A percentile compares a stretch with the other conserved stretches of the same genome.
Conservation (phyloP, 2,329 filamentous ascomycete species). For the Pseudopithomyces maydicus region DNA sequence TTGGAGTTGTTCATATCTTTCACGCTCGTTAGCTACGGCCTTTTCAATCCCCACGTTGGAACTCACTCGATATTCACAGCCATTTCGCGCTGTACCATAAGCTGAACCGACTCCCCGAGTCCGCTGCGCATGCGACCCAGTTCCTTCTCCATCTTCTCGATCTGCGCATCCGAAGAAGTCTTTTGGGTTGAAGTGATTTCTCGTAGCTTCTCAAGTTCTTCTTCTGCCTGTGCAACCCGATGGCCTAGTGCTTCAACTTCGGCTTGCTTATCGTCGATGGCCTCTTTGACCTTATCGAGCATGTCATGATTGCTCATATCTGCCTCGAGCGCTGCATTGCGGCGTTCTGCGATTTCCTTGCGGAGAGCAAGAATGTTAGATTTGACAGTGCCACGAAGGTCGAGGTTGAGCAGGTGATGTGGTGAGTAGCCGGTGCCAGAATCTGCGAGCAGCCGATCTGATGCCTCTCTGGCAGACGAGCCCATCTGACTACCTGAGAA, state of each 20-base stretch:
- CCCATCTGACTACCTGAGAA: slow-evolving; percentile 64
- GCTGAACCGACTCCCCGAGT: slow-evolving; percentile 82
- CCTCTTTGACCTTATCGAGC: slow-evolving; percentile 92
- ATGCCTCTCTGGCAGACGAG: slow-evolving; percentile 50
- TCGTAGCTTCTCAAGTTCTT: slow-evolving; percentile 92
- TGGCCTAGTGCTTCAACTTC: slow-evolving; percentile 94
- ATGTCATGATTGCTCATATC: slow-evolving; percentile 96
- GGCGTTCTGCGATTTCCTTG: slow-evolving; percentile 90
- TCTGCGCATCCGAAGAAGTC: slow-evolving; percentile 86
- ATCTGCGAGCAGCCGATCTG: slow-evolving; percentile 82
- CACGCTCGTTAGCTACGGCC: slow-evolving; percentile 5
- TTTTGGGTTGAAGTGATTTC: slow-evolving; percentile 87
- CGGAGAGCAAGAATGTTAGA: slow-evolving; percentile 76
- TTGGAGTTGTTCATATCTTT: slow-evolving; percentile 88
- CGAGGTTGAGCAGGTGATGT: slow-evolving; percentile 83
- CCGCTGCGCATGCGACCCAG: slow-evolving; percentile 88
- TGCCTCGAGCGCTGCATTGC: slow-evolving; percentile 79
- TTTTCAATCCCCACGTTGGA: too few relatives aligned
- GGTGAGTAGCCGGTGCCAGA: slow-evolving; percentile 86
- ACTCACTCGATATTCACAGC: slow-evolving; percentile 92
- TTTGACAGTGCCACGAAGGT: slow-evolving; percentile 83
- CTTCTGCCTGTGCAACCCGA: slow-evolving; percentile 82
- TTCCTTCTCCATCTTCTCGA: slow-evolving; percentile 99
- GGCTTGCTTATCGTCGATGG: slow-evolving; percentile 91
- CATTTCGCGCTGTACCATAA: slow-evolving; percentile 95